Evolutionary conservation across 345 rosid species (phyloP).

Genomic region (Syzygium oleosum): DNA sequence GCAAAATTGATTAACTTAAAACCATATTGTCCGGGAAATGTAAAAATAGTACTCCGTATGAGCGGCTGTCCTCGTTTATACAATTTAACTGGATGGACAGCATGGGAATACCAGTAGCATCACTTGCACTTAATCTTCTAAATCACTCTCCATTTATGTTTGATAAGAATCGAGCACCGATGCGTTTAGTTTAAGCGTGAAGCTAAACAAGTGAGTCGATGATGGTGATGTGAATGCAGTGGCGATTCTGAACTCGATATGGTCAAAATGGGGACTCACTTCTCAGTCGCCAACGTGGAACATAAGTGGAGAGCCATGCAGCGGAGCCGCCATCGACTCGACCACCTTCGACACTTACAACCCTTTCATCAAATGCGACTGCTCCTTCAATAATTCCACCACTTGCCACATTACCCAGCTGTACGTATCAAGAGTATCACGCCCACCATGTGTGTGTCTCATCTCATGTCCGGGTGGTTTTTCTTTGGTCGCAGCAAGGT

Average conservation of each 20-base stretch:
- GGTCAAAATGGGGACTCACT: slow-evolving; percentile 31
- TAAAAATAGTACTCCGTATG: background rate
- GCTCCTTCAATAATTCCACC: slow-evolving; percentile 22
- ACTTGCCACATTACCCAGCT: slow-evolving; percentile 32
- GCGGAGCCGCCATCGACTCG: slow-evolving; percentile 32
- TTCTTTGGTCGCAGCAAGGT: slow-evolving; percentile 23
- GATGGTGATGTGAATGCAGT: slow-evolving; percentile 10
- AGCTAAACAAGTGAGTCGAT: background rate
- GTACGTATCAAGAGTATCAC: slow-evolving; percentile 4
- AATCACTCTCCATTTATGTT: background rate
- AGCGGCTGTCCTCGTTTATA: background rate
- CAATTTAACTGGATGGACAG: background rate
- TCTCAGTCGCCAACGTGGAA: slow-evolving; percentile 33
- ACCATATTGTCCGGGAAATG: background rate
- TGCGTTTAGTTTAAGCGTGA: background rate
- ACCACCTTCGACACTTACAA: slow-evolving; percentile 24
- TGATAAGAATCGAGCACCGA: background rate
- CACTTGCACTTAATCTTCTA: background rate
- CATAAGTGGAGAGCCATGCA: slow-evolving; percentile 51
- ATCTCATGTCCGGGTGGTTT: background rate
- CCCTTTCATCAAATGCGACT: slow-evolving; percentile 60
- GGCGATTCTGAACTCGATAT: slow-evolving; percentile 37
- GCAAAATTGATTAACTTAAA: background rate
- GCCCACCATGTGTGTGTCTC: background rate
- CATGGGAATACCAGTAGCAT: background rate